Evolutionary conservation across 257 asterid genomes (phyloP), one percentile per base, ranked within the genome.

Genomic region (Vinca minor): DNA sequence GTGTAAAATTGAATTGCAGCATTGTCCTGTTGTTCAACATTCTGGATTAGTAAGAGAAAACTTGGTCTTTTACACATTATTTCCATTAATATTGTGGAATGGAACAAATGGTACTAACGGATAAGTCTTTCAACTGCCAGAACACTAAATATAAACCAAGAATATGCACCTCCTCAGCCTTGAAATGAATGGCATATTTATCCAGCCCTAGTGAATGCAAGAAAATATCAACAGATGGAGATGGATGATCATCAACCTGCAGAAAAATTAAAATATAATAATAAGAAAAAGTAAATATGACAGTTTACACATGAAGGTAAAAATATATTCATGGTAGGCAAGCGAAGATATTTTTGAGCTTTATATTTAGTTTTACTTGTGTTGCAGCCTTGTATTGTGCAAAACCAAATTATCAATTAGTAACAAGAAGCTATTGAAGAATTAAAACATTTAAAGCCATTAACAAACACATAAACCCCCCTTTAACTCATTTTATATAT

Each of bases 141-240:
- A 28, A 68, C 63, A 38, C 28, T 26, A 42, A 32, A 13, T 26
- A 48, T 17, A 54, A 63, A 26, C 25, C 9, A 62, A 4, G 26
- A 55, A 41, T 59, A 77, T 86, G 17, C 75, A 93, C 98, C 80
- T 93, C 96, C 79, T 93, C 97, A 26, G 93, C 98, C 91, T 89
- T 85, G 75, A 93, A 87, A 71, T 52, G 52, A 73, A 93, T 80
- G 60, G 86, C 73, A 76, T 71, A 93, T 68, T 85, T 93, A 66
- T 87, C 96, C 61, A 93, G 89, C 36, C 87, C 94, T 79, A 93
- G 55, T 1, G 91, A 78, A 44, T 77, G 87, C 81, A 93, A 68
- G 76, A 93, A 85, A 75, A 85, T 78, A 76, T 93, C 98, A 70
- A 93, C 92, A 49, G 89, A 76, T 48, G n/a, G n/a, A n/a, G n/a